Base-by-base conservation (phyloP, 306 rosid species). In the Ormosia emarginata region DNA sequence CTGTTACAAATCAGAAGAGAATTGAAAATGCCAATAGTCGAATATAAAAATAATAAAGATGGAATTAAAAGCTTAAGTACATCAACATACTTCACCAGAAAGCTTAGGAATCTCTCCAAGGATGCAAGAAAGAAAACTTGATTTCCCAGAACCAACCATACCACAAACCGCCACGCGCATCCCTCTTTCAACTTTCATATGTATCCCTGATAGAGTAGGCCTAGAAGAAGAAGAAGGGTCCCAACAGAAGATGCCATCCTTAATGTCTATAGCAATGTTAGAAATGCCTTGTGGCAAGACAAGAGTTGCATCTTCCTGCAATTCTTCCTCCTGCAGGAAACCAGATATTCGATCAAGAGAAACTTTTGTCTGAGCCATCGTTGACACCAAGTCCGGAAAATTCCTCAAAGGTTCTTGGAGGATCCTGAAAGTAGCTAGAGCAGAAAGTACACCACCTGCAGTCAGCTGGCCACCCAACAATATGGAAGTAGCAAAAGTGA, bases 321-420 rank as follows among this genome's bases (percentile, higher is more conserved):
- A 89, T 85, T 96, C 98, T 89, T 96, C 98, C 83, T 96, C 98
- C 79, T 82, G 91, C 81, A 96, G 88, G 89, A 96, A 94, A 77
- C 93, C 82, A 64, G 97, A 93, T 79, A 96, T 82, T 49, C 99
- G 91, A 89, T 96, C 99, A 52, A 96, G 94, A 83, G 99, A 96
- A 88, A 96, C 99, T 83, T 93, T 96, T 78, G 99, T 96, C 92
- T 96, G 99, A 76, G 98, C 99, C 99, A 96, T 96, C 87, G 93
- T 96, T 13, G 98, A 93, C 75, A 96, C 98, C 89, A 96, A 89
- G 85, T 96, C 99, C 8, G 98, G 99, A 79, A 96, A 96, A 86
- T 94, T 96, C 90, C 99, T 91, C 67, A 93, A 90, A 71, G 99
- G 99, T 82, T 96, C 99, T 96, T 96, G 99, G 73, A 96, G 99